A percentile compares a stretch with the other conserved stretches of the same genome.
phyloP scores from a whole-genome alignment of 2,329 filamentous ascomycete genomes.

The Monosporascus sp. region DNA sequence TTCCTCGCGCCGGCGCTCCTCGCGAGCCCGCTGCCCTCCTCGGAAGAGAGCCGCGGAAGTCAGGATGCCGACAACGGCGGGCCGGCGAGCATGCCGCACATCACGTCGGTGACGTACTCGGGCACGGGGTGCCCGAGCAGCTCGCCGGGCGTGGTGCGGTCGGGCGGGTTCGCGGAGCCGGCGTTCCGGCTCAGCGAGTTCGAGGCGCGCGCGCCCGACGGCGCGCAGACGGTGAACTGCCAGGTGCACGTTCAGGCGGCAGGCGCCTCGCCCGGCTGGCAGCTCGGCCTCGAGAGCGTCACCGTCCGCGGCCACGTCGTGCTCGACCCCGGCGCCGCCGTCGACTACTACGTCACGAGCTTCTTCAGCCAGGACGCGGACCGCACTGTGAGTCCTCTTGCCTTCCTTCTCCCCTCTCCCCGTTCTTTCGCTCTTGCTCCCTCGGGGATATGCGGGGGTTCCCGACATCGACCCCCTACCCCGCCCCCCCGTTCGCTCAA shows the following conservation, averaged over 20 bases:
- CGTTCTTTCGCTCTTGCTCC: background rate
- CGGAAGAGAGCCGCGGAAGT: background rate
- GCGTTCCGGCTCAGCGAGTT: conserved; percentile 24
- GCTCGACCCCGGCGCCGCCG: conserved; percentile 26
- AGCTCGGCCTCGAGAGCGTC: conserved; percentile 31
- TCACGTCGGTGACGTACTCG: conserved; percentile 30
- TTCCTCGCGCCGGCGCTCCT: conserved; percentile 5
- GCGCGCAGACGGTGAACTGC: conserved; percentile 29
- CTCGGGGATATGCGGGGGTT: background rate
- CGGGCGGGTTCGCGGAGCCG: conserved; percentile 27
- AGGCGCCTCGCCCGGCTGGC: conserved; percentile 31
- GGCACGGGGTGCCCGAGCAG: conserved; percentile 32
- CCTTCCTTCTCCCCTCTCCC: background rate
- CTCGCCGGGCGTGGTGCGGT: conserved; percentile 25
- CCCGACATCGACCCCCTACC: background rate
- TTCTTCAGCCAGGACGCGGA: conserved; percentile 33
- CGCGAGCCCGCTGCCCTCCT: conserved; percentile 6
- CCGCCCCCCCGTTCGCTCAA: background rate
- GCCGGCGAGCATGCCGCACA: conserved; percentile 20
- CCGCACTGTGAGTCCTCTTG: conserved; percentile 23
- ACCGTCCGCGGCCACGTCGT: conserved; percentile 27
- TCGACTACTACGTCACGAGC: conserved; percentile 30
- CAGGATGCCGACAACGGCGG: conserved; percentile 12
- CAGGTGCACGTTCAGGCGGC: conserved; percentile 29
- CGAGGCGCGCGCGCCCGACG: conserved; percentile 15